Base-by-base conservation (phyloP, 805 yeast species). In the Candida pseudofarinosa region DNA sequence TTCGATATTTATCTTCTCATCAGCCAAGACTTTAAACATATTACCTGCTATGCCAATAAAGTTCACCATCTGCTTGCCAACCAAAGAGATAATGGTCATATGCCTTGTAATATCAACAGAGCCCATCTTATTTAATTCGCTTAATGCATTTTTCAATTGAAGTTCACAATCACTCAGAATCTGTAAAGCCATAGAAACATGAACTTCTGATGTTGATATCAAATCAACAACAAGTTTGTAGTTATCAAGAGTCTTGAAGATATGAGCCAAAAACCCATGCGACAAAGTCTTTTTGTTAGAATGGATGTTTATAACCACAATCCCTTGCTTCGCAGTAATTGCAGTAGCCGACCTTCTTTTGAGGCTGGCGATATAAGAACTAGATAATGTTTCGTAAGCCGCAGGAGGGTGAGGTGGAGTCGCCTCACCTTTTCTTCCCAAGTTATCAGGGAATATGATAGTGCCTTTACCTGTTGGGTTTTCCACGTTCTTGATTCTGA, bases 401-500 rank as follows among this genome's bases (percentile, higher is more conserved):
- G 85, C 83, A 10, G 97, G 97, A 15, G 97, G 97, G 63, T 89
- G 97, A 43, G 96, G 95, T 33, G 97, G 97, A 2, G 97, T 90
- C 14, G 73, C 79, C 57, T 85, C 95, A 35, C 97, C 97, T 51
- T 81, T 79, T 58, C 85, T 79, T 33, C 85, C 95, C 40, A 87
- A 67, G 60, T 88, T 84, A 61, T 87, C 96, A 1, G 99, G 99
- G 63, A 86, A 93, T 35, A 93, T 89, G 49, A 91, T 78, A 14
- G 99, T 93, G 53, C 99, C 99, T 38, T 76, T 77, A 37, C 98
- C 98, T n/a, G 60, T 62, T 40, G 98, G 97, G 63, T 91, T 91
- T 65, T 81, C 90, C 42, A 93, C 99, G 63, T 93, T 93, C 65
- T 93, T 93, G 57, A 93, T 93, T 60, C 97, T 80, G 61, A 93